A percentile compares a stretch with the other conserved stretches of the same genome.
These are phyloP conservation scores for Cystobasidium slooffiae DNA, from an alignment of 1,284 basidiomycete genomes.

Conservation along the genomic window DNA sequence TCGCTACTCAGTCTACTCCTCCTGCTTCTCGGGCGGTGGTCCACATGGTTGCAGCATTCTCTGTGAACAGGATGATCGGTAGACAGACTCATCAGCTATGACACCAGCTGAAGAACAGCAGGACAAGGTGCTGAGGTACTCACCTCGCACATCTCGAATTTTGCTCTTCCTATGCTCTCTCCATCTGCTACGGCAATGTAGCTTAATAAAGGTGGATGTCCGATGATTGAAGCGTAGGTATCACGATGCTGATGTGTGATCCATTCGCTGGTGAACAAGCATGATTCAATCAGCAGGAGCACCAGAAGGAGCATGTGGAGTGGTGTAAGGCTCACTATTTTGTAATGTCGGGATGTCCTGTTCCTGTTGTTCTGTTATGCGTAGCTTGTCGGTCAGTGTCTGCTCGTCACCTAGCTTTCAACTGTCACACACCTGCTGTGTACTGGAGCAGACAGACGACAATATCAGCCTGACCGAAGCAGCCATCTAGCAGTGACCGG, in stretches of 20 bases:
- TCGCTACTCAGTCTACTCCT: slow-evolving; percentile 56
- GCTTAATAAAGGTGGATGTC: slow-evolving; percentile 81
- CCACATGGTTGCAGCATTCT: slow-evolving; percentile 97
- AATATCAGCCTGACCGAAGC: slow-evolving; percentile 1
- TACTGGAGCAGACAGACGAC: neutral
- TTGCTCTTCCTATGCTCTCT: slow-evolving; percentile 83
- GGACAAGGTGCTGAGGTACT: slow-evolving; percentile 50
- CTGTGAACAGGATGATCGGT: slow-evolving; percentile 60
- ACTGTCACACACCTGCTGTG: slow-evolving; percentile 11
- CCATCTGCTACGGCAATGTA: slow-evolving; percentile 93
- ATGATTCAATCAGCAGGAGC: no score
- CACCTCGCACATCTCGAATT: slow-evolving; percentile 95
- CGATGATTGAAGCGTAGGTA: slow-evolving; percentile 86
- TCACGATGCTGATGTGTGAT: slow-evolving; percentile 95
- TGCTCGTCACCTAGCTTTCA: neutral
- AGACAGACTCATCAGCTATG: neutral
- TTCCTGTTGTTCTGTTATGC: slow-evolving; percentile 46
- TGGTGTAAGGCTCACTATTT: slow-evolving; percentile 72
- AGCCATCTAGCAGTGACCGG: neutral
- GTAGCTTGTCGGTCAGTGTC: neutral
- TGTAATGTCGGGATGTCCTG: slow-evolving; percentile 88
- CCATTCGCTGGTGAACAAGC: slow-evolving; percentile 75
- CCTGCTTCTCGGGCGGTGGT: slow-evolving; percentile 89
- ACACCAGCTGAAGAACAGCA: neutral
- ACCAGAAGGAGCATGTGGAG: no score